Conservation (phyloP, 495 filamentous ascomycete genomes). For the Podospora pseudopauciseta region DNA sequence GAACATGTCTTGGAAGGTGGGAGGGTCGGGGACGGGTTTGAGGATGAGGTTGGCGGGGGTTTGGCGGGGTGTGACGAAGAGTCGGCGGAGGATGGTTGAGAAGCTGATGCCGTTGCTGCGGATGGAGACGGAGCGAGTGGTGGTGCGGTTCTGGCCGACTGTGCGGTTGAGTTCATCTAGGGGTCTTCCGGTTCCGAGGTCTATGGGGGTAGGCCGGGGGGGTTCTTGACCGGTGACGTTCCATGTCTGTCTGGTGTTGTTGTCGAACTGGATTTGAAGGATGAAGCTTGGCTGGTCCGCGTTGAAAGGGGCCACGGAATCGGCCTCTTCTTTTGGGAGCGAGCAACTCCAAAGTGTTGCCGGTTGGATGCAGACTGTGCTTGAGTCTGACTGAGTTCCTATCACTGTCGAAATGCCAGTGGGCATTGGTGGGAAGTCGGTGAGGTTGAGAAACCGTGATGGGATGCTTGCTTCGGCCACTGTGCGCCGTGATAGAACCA, state of each 20-base stretch:
- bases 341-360: constrained; percentile 77
- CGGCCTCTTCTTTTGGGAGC: constrained; percentile 70
- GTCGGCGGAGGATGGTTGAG: constrained; percentile 13
- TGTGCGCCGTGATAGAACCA: constrained; percentile 53
- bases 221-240: constrained; percentile 32
- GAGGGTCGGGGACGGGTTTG: constrained; percentile 31
- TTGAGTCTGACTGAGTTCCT: constrained; percentile 55
- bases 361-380: constrained; percentile 64
- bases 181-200: not conserved
- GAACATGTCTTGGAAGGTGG: constrained; percentile 56
- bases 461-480: constrained; percentile 33
- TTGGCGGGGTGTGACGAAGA: constrained; percentile 42
- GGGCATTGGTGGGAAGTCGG: constrained; percentile 79
- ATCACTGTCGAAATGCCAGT: constrained; percentile 76
- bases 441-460: constrained; percentile 71
- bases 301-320: constrained; percentile 54
- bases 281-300: constrained; percentile 71
- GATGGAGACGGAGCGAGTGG: constrained; percentile 7
- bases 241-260: constrained; percentile 55
- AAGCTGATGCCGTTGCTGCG: constrained; percentile 15
- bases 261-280: constrained; percentile 74
- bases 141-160: constrained; percentile 16
- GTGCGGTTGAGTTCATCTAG: constrained; percentile 21
- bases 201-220: constrained; percentile 27
- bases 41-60: not conserved